Evolutionary conservation across 306 rosid species (phyloP).

Genomic region (Cicer chorassanicum): DNA sequence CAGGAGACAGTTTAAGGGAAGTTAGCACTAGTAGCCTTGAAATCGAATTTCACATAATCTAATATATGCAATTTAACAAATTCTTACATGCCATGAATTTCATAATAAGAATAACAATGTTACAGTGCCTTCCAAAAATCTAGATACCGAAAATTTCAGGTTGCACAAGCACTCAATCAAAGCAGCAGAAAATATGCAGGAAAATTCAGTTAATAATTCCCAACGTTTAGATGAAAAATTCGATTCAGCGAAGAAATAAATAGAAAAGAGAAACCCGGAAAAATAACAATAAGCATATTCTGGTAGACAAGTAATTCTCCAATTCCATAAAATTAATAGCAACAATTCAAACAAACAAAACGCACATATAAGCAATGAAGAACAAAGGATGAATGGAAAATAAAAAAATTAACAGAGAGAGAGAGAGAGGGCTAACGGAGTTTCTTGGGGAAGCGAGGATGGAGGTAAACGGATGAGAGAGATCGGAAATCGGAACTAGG

Average conservation of each 20-base stretch:
- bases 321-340: not conserved
- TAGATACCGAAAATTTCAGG: not conserved
- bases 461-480: slow-evolving; percentile 60
- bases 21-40: not conserved
- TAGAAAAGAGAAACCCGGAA: not conserved
- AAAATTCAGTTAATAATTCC: slow-evolving; percentile 6
- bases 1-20: not conserved
- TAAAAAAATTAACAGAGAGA: not conserved
- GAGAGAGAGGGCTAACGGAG: slow-evolving; percentile 69
- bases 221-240: not conserved
- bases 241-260: not conserved
- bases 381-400: slow-evolving; percentile 22
- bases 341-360: not conserved
- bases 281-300: not conserved
- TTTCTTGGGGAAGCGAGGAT: slow-evolving; percentile 54
- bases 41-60: slow-evolving; percentile 27
- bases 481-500: slow-evolving; percentile 55
- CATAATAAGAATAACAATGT: not conserved
- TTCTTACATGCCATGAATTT: not conserved
- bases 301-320: not conserved
- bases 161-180: not conserved
- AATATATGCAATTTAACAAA: slow-evolving; percentile 1
- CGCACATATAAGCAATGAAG: not conserved
- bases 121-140: not conserved
- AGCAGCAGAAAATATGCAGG: not conserved